These are phyloP conservation scores for Sporisorium sorghi DNA, from an alignment of 1,284 basidiomycete species.

Conservation along the genomic window DNA sequence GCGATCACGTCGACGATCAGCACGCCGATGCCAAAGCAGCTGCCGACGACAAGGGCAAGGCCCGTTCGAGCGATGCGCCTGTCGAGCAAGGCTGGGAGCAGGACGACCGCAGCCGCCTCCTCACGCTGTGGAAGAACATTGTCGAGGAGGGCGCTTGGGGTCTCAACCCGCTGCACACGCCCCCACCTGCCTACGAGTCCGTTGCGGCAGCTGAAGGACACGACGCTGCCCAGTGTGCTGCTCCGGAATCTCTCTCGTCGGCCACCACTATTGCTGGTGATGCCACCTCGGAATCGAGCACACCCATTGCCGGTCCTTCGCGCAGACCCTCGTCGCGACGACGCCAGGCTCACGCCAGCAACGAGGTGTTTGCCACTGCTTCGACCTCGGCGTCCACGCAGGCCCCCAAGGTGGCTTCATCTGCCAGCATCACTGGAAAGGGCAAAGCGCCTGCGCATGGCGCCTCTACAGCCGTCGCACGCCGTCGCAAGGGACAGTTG, in stretches of 20 bases:
- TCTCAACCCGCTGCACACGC: slow-evolving; percentile 55
- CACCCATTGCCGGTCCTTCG: slow-evolving; percentile 42
- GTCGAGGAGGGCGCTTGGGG: slow-evolving; percentile 58
- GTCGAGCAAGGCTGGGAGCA: slow-evolving; percentile 43
- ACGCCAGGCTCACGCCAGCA: slow-evolving; percentile 14
- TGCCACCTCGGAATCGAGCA: slow-evolving; percentile 17
- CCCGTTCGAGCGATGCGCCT: slow-evolving; percentile 15
- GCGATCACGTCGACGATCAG: not conserved
- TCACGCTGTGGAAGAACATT: slow-evolving; percentile 56
- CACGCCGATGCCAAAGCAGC: slow-evolving; percentile 10
- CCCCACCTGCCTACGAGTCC: slow-evolving; percentile 59
- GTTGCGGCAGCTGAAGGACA: slow-evolving; percentile 27
- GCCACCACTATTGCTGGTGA: slow-evolving; percentile 6
- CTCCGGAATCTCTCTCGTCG: not conserved
- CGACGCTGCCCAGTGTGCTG: not conserved
- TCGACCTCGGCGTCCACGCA: slow-evolving; percentile 19
- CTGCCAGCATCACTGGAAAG: slow-evolving; percentile 1
- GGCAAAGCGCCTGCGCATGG: slow-evolving; percentile 21
- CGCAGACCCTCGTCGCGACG: slow-evolving; percentile 23
- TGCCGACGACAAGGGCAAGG: slow-evolving; percentile 32
- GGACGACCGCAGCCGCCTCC: slow-evolving; percentile 45
- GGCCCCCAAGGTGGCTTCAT: slow-evolving; percentile 18
- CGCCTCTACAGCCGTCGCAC: slow-evolving; percentile 16
- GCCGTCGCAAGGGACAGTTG: slow-evolving; percentile 39
- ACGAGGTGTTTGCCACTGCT: slow-evolving; percentile 55